These are phyloP conservation scores for Phytophthora cactorum DNA, from an alignment of 352 stramenopile genomes.

Conservation along the genomic window DNA sequence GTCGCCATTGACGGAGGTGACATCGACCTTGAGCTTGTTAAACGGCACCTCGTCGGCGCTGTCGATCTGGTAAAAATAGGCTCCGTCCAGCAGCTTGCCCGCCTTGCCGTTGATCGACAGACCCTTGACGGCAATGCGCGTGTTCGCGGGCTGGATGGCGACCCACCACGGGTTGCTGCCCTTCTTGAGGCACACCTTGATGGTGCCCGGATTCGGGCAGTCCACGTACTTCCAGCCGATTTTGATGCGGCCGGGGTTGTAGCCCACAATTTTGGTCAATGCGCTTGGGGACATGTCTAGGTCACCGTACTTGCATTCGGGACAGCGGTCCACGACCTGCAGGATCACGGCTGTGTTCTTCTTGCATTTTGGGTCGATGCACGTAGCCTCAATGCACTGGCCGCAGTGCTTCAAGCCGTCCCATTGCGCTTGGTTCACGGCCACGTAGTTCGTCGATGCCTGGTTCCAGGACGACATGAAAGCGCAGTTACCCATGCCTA, in stretches of 20 bases:
- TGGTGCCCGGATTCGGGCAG: constrained; percentile 34
- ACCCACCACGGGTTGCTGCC: constrained; percentile 36
- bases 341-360: constrained; percentile 27
- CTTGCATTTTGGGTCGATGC: constrained; percentile 36
- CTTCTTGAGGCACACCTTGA: constrained; percentile 35
- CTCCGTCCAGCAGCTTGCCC: constrained; percentile 28
- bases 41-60: constrained; percentile 25
- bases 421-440: constrained; percentile 37
- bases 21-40: constrained; percentile 27
- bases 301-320: constrained; percentile 30
- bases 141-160: constrained; percentile 35
- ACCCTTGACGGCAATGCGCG: constrained; percentile 25
- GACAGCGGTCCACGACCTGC: constrained; percentile 34
- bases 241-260: constrained; percentile 36
- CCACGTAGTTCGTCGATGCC: constrained; percentile 33
- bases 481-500: constrained; percentile 29
- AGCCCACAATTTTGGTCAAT: constrained; percentile 33
- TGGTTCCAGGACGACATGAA: constrained; percentile 33
- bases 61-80: constrained; percentile 36
- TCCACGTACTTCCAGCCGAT: constrained; percentile 41
- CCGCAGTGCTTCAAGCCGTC: constrained; percentile 32
- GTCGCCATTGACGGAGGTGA: constrained; percentile 25
- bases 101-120: constrained; percentile 32
- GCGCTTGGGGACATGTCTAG: constrained; percentile 33
- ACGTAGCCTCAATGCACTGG: constrained; percentile 36